These are phyloP conservation scores for Candida sonorensis DNA, from an alignment of 805 yeast genomes.

Conservation along the genomic window DNA sequence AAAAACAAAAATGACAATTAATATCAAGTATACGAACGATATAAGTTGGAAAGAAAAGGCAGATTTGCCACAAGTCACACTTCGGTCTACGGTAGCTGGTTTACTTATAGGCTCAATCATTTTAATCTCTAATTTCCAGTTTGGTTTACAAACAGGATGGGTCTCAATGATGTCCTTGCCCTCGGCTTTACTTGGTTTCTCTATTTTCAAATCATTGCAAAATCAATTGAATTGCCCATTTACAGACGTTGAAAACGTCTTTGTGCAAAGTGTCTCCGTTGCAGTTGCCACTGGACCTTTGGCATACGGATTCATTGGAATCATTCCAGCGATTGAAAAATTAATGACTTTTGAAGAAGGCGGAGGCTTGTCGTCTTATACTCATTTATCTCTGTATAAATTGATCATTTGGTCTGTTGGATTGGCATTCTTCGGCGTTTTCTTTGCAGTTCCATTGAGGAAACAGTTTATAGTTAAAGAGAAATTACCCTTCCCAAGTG, in stretches of 20 bases:
- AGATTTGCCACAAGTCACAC: conserved; percentile 56
- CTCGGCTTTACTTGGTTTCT: conserved; percentile 81
- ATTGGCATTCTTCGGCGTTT: conserved; percentile 89
- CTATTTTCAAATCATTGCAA: conserved; percentile 61
- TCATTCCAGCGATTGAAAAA: conserved; percentile 92
- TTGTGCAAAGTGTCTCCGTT: conserved; percentile 85
- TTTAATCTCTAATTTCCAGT: conserved; percentile 85
- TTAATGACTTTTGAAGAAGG: conserved; percentile 73
- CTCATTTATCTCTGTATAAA: conserved; percentile 36
- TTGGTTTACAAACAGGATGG: conserved; percentile 98
- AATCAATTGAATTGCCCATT: conserved; percentile 34
- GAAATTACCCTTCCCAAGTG: conserved; percentile 88
- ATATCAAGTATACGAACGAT: conserved; percentile 13
- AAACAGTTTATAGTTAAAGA: conserved; percentile 83
- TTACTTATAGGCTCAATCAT: conserved; percentile 81
- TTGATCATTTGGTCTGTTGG: conserved; percentile 80
- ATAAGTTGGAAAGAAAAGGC: conserved; percentile 44
- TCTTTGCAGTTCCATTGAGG: conserved; percentile 86
- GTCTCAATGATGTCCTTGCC: conserved; percentile 99
- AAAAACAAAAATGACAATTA: conserved; percentile 18
- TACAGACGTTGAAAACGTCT: conserved; percentile 92
- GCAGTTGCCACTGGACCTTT: conserved; percentile 98
- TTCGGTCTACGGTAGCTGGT: conserved; percentile 71
- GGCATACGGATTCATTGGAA: conserved; percentile 92
- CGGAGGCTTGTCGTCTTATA: conserved; percentile 41